Evolutionary conservation across 2,329 filamentous ascomycete genomes (phyloP).

Genomic region (Nigrospora oryzae): DNA sequence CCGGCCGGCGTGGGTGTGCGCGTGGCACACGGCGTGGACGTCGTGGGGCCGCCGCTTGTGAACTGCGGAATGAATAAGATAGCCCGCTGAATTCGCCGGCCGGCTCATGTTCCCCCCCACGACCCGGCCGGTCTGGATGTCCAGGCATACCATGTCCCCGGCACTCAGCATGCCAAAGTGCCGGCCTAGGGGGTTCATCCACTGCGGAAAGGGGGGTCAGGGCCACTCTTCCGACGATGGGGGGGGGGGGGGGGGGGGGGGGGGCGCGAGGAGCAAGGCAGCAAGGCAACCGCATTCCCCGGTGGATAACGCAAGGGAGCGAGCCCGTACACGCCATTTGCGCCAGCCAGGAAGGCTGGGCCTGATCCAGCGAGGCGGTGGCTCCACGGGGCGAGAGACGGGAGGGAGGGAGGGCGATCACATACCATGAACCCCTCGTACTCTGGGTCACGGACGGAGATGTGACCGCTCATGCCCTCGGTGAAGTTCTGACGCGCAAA

Average conservation of each 20-base stretch:
- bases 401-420: too few species aligned
- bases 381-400: too few species aligned
- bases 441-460: slow-evolving; percentile 59
- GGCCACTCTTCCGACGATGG: too few species aligned
- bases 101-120: slow-evolving; percentile 53
- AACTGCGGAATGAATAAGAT: slow-evolving; percentile 60
- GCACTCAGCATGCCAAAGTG: slow-evolving; percentile 60
- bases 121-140: slow-evolving; percentile 47
- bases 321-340: too few species aligned
- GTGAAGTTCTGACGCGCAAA: slow-evolving; percentile 58
- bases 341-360: too few species aligned
- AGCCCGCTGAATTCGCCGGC: slow-evolving; percentile 60
- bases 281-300: too few species aligned
- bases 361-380: too few species aligned
- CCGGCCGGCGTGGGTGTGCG: slow-evolving; percentile 57
- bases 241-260: too few species aligned
- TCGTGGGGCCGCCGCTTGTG: slow-evolving; percentile 54
- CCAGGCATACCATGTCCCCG: slow-evolving; percentile 58
- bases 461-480: slow-evolving; percentile 49
- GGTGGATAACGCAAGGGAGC: too few species aligned
- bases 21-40: slow-evolving; percentile 60
- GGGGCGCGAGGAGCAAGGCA: too few species aligned
- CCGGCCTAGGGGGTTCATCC: slow-evolving; percentile 60
- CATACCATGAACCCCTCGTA: slow-evolving; percentile 39
- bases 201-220: slow-evolving; percentile 20